Base-by-base conservation (phyloP, 176 grass and related monocot species). In the Juncus effusus region DNA sequence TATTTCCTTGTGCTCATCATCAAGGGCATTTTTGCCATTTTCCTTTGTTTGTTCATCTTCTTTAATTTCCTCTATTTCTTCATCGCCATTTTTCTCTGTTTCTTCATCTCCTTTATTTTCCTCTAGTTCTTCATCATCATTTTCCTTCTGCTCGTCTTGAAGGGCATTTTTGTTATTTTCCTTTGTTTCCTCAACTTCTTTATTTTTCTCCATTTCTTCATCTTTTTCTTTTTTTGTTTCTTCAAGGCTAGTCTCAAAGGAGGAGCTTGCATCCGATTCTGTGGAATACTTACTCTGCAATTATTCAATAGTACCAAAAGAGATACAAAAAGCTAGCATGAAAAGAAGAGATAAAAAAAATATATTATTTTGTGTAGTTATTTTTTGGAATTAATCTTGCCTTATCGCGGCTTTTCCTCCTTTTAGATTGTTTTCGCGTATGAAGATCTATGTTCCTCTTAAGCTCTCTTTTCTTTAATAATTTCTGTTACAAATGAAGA, bases 391-490 rank as follows among this genome's bases (percentile, higher is more conserved):
- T 28, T 28, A 5, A 47, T 47, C 44, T 47, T 47, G 9, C 44
- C 44, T 2, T 47, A 47, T 5, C 4, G 9, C 44, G 44, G 44
- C 9, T 47, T 9, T 47, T 5, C 4, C 44, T 5, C 9, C 6
- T 47, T 28, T 1, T 56, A 45, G 36, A 35, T 14, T 40, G 61
- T 58, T 62, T 56, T 81, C 65, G 61, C 14, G 51, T 15, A 35
- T 38, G 66, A 49, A 11, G 65, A 64, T 47, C 52, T 40, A n/a
- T 15, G 16, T 59, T 47, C 37, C 19, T 76, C 65, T 71, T 64
- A 41, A 60, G 70, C 51, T 76, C 70, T 76, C 38, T 76, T 63
- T 67, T 70, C 50, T 56, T 76, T 57, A 13, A 42, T n/a, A 56
- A 52, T 40, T 60, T 59, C 72, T 62, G 42, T 19, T 62, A 74